Evolutionary conservation across 768 basidiomycete species (phyloP).

Genomic region (Roridomyces roridus): DNA sequence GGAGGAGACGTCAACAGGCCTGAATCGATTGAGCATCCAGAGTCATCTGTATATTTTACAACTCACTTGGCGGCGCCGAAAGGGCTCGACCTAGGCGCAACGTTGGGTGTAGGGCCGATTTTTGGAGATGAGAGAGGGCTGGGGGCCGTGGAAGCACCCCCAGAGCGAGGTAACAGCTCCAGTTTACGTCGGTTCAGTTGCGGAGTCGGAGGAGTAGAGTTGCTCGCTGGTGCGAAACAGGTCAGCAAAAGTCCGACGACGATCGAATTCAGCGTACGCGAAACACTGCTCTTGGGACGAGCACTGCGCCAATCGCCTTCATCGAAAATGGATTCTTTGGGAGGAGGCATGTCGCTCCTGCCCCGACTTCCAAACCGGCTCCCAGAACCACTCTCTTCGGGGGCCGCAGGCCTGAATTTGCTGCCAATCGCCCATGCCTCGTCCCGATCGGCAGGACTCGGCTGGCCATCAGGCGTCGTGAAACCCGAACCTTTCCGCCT

Average conservation of each 20-base stretch:
- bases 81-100: slow-evolving; percentile 65
- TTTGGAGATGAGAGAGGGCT: slow-evolving; percentile 85
- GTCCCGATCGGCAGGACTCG: slow-evolving; percentile 73
- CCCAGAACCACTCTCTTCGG: slow-evolving; percentile 43
- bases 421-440: slow-evolving; percentile 79
- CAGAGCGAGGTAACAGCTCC: slow-evolving; percentile 84
- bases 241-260: slow-evolving; percentile 13
- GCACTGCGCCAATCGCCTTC: slow-evolving; percentile 78
- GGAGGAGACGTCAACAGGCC: slow-evolving; percentile 83
- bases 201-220: slow-evolving; percentile 82
- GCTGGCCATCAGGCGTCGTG: slow-evolving; percentile 46
- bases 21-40: slow-evolving; percentile 30
- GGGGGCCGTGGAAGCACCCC: slow-evolving; percentile 66
- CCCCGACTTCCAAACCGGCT: slow-evolving; percentile 56
- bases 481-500: slow-evolving; percentile 68
- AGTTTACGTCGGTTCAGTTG: slow-evolving; percentile 81
- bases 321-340: slow-evolving; percentile 53
- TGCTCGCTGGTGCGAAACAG: slow-evolving; percentile 54
- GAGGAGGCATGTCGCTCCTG: slow-evolving; percentile 61
- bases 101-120: slow-evolving; percentile 53
- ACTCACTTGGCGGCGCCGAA: slow-evolving; percentile 87
- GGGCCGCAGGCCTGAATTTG: slow-evolving; percentile 66
- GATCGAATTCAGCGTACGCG: slow-evolving; percentile 54
- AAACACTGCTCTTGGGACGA: slow-evolving; percentile 55
- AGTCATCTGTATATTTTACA: not conserved